phyloP scores from a whole-genome alignment of 23 red algal genomes.

The Gracilaria caudata region DNA sequence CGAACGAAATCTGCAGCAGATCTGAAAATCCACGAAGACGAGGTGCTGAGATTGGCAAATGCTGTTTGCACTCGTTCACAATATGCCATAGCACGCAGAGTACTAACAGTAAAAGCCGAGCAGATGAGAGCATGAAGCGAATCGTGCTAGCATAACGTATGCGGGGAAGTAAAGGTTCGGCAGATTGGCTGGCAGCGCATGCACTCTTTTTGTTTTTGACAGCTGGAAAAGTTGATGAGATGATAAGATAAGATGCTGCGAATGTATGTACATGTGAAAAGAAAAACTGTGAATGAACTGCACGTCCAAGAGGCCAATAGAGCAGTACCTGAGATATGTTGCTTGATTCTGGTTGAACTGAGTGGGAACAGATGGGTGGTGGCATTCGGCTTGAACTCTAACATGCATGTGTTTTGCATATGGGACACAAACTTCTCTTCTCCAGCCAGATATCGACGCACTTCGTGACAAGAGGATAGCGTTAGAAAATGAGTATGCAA shows the following conservation, averaged over 20 bases:
- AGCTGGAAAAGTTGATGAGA: conserved; percentile 18
- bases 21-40: neutral
- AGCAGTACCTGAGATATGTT: neutral
- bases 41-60: neutral
- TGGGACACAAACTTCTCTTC: conserved; percentile 71
- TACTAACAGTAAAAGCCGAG: neutral
- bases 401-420: conserved; percentile 62
- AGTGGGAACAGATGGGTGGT: neutral
- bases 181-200: neutral
- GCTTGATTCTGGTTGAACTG: neutral
- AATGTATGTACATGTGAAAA: conserved; percentile 59
- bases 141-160: neutral
- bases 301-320: neutral
- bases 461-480: neutral
- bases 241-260: conserved; percentile 37
- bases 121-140: neutral
- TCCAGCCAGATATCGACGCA: conserved; percentile 65
- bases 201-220: conserved; percentile 24
- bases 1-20: neutral
- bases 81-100: neutral
- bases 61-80: neutral
- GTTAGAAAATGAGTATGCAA: neutral
- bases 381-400: neutral
- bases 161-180: neutral
- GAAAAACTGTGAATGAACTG: conserved; percentile 26